A percentile compares a stretch with the other conserved stretches of the same genome.
Conservation (phyloP, 768 basidiomycete genomes). For the Tulasnella sp. region DNA sequence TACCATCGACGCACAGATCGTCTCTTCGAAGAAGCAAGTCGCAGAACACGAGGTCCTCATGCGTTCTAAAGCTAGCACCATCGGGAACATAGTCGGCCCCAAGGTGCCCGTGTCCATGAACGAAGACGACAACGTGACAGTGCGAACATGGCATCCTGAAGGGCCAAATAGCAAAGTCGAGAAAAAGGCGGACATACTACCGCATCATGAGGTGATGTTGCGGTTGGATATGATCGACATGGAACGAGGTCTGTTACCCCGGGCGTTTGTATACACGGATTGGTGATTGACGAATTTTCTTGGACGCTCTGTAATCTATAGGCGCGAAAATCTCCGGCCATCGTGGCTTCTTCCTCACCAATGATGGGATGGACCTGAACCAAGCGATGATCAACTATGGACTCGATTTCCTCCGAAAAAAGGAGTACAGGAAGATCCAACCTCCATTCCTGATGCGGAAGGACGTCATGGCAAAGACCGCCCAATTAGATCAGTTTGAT, state of each 20-base stretch:
- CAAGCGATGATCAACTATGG: constrained; percentile 93
- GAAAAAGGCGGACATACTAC: constrained; percentile 65
- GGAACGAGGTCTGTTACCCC: constrained; percentile 61
- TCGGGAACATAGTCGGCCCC: constrained; percentile 90
- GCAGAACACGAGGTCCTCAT: constrained; percentile 68
- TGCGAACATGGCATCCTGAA: constrained; percentile 79
- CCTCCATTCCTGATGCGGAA: constrained; percentile 99
- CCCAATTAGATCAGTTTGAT: constrained; percentile 96
- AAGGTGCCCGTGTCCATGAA: constrained; percentile 75
- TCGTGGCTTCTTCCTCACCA: constrained; percentile 90
- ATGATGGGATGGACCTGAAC: constrained; percentile 94
- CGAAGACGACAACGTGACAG: constrained; percentile 87
- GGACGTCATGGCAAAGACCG: constrained; percentile 94
- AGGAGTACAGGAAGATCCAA: constrained; percentile 86
- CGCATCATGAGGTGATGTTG: constrained; percentile 95
- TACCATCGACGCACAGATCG: constrained; percentile 70
- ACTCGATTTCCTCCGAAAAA: constrained; percentile 78
- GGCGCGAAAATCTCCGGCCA: constrained; percentile 91
- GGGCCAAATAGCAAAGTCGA: constrained; percentile 63
- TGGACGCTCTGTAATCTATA: constrained; percentile 27
- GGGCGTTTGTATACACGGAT: background rate
- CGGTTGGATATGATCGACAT: constrained; percentile 93
- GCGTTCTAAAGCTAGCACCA: constrained; percentile 65
- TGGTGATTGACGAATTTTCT: background rate
- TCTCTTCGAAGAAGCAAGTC: constrained; percentile 61